Evolutionary conservation across 495 filamentous ascomycete genomes (phyloP).

Genomic region (Podospora anserina): DNA sequence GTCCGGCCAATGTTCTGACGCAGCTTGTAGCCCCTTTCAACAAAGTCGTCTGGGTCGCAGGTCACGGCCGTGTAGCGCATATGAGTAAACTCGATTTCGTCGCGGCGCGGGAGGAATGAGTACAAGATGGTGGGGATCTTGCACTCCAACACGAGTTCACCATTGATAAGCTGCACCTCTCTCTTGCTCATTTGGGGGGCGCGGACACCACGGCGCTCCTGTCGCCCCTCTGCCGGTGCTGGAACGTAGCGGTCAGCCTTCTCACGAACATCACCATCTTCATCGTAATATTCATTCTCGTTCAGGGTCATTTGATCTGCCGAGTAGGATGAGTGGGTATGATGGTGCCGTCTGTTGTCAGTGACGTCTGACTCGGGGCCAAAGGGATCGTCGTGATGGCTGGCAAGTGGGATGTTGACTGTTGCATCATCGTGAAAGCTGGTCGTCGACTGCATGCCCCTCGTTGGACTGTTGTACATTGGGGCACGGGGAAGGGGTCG

Average conservation of each 20-base stretch:
- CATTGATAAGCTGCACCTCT: constrained; percentile 93
- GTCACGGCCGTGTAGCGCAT: constrained; percentile 99
- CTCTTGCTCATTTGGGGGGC: constrained; percentile 87
- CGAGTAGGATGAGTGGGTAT: constrained; percentile 57
- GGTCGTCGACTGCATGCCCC: constrained; percentile 28
- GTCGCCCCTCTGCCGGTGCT: constrained; percentile 71
- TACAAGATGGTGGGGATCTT: constrained; percentile 98
- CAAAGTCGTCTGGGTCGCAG: constrained; percentile 95
- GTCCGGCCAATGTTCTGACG: constrained; percentile 91
- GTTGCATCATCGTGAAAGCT: constrained; percentile 52
- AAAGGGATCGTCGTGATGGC: constrained; percentile 71
- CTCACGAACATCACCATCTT: constrained; percentile 57
- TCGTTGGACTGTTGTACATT: constrained; percentile 58
- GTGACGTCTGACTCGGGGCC: constrained; percentile 55
- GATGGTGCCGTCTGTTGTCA: constrained; percentile 30
- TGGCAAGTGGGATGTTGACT: constrained; percentile 56
- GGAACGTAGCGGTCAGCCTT: constrained; percentile 76
- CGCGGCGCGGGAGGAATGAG: constrained; percentile 85
- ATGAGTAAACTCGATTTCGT: constrained; percentile 96
- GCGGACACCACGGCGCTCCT: constrained; percentile 78
- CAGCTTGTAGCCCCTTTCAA: constrained; percentile 81
- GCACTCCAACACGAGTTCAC: constrained; percentile 95
- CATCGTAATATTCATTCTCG: constrained; percentile 30
- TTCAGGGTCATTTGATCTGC: constrained; percentile 53
- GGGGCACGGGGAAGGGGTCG: constrained; percentile 90